Percentiles rank a stretch among this genome's conserved stretches.
Conservation (phyloP, 768 basidiomycete genomes). For the Xerocomus potaroensis region DNA sequence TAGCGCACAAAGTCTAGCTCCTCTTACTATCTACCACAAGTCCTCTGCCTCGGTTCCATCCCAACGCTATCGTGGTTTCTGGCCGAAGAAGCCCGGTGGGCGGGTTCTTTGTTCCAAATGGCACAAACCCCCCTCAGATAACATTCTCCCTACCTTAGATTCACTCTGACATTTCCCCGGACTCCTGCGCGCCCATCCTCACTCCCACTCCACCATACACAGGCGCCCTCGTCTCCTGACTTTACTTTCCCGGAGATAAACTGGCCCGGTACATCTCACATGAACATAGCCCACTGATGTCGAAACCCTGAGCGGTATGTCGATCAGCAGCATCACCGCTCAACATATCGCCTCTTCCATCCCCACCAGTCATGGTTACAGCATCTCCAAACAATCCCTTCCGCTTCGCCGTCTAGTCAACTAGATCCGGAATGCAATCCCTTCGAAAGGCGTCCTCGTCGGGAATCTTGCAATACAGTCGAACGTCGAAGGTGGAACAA, state of each 20-base stretch:
- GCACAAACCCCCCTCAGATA: slow-evolving; percentile 30
- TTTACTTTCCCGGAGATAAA: slow-evolving; percentile 19
- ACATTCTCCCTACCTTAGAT: slow-evolving; percentile 43
- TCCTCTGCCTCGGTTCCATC: slow-evolving; percentile 42
- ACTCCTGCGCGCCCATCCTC: slow-evolving; percentile 26
- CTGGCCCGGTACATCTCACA: slow-evolving; percentile 14
- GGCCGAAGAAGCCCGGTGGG: slow-evolving; percentile 32
- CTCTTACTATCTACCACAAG: slow-evolving; percentile 51
- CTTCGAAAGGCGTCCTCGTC: slow-evolving; percentile 74
- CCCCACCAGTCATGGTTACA: slow-evolving; percentile 10
- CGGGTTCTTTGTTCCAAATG: slow-evolving; percentile 30
- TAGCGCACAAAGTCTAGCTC: slow-evolving; percentile 58
- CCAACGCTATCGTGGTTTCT: slow-evolving; percentile 72
- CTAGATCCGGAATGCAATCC: slow-evolving; percentile 39
- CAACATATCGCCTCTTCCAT: slow-evolving; percentile 21
- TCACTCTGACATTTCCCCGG: slow-evolving; percentile 28
- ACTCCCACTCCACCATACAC: too few species aligned
- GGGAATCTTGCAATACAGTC: slow-evolving; percentile 91
- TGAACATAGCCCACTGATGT: slow-evolving; percentile 27
- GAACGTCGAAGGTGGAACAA: slow-evolving; percentile 85
- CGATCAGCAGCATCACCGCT: too few species aligned
- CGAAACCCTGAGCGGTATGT: slow-evolving; percentile 18
- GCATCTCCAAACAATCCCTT: slow-evolving; percentile 10
- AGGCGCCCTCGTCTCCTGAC: slow-evolving; percentile 32
- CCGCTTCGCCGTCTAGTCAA: slow-evolving; percentile 7